These are phyloP conservation scores for Termitomyces sp. DNA, from an alignment of 768 basidiomycete genomes.

Conservation along the genomic window DNA sequence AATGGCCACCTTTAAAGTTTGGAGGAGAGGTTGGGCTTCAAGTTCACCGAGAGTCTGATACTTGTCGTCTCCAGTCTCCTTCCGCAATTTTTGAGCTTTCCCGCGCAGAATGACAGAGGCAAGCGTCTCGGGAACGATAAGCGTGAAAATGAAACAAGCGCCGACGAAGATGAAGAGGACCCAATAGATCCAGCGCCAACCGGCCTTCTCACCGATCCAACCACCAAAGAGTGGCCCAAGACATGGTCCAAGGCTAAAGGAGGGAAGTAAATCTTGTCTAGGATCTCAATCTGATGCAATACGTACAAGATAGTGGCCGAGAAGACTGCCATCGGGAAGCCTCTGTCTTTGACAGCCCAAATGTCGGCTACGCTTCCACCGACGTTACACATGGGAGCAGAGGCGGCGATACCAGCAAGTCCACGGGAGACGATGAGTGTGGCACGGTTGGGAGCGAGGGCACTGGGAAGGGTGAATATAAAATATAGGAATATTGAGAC, in stretches of 20 bases:
- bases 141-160: constrained; percentile 26
- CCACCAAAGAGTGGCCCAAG: constrained; percentile 46
- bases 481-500: constrained; percentile 34
- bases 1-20: constrained; percentile 3
- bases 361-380: constrained; percentile 39
- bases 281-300: neutral
- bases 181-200: constrained; percentile 46
- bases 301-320: constrained; percentile 40
- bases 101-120: constrained; percentile 37
- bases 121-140: constrained; percentile 48
- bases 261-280: neutral
- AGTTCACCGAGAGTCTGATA: constrained; percentile 10
- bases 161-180: constrained; percentile 38
- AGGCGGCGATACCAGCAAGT: constrained; percentile 6
- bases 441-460: constrained; percentile 32
- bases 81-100: constrained; percentile 35
- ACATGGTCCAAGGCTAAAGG: constrained; percentile 34
- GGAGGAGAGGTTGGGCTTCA: neutral
- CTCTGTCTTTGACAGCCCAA: constrained; percentile 34
- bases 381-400: constrained; percentile 28
- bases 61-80: constrained; percentile 21
- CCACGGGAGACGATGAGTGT: constrained; percentile 29
- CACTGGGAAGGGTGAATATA: constrained; percentile 41
- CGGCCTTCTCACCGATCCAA: constrained; percentile 38
- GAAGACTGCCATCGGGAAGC: constrained; percentile 29